phyloP scores from a whole-genome alignment of 2,329 filamentous ascomycete species.

The Xylaria sp. region DNA sequence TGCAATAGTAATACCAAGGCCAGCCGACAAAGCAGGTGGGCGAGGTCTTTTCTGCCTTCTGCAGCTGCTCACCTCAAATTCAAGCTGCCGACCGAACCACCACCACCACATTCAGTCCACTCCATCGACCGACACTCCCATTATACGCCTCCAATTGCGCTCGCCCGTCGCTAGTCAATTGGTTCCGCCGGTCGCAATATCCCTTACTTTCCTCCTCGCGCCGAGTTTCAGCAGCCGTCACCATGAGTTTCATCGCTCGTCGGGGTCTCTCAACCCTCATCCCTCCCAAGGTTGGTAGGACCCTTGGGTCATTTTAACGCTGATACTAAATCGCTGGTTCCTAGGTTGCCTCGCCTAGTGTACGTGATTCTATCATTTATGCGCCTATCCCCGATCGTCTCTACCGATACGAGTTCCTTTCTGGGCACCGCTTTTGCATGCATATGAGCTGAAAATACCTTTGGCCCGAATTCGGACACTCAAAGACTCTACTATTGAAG shows the following conservation, averaged over 20 bases:
- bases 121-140: constrained; percentile 37
- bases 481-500: background rate
- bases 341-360: constrained; percentile 84
- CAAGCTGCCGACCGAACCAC: constrained; percentile 36
- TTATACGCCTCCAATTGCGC: constrained; percentile 47
- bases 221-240: constrained; percentile 55
- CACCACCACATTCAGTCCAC: constrained; percentile 38
- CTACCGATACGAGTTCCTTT: constrained; percentile 1
- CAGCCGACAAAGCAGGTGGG: constrained; percentile 53
- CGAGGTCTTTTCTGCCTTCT: constrained; percentile 62
- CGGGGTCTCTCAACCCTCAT: constrained; percentile 98
- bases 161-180: constrained; percentile 49
- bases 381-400: constrained; percentile 18
- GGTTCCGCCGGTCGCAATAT: constrained; percentile 48
- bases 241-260: constrained; percentile 92
- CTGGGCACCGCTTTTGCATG: background rate
- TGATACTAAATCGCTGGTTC: constrained; percentile 53
- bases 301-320: constrained; percentile 12
- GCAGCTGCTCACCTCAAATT: constrained; percentile 40
- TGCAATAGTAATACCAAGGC: constrained; percentile 40
- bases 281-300: constrained; percentile 83
- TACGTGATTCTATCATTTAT: constrained; percentile 61
- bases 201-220: constrained; percentile 42
- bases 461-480: constrained; percentile 10
- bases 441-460: background rate